Evolutionary conservation across 2,329 filamentous ascomycete genomes (phyloP).

Genomic region (Nothopassalora personata): DNA sequence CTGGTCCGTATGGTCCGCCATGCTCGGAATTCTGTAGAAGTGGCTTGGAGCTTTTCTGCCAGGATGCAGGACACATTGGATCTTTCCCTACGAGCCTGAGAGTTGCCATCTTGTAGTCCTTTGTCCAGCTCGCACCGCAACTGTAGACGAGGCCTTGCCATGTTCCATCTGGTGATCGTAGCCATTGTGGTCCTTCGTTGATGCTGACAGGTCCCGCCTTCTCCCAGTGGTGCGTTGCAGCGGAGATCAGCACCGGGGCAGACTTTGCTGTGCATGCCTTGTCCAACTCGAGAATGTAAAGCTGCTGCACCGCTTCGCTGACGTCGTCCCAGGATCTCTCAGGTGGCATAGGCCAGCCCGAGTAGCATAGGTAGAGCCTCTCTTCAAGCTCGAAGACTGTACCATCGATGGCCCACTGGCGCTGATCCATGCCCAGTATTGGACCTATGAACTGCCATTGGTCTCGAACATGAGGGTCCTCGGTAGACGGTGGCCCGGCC

Average conservation of each 20-base stretch:
- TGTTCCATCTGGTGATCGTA: conserved; percentile 15
- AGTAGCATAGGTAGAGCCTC: too few relatives aligned
- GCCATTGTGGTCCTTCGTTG: conserved; percentile 38
- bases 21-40: conserved; percentile 37
- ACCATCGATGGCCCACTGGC: too few relatives aligned
- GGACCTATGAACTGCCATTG: too few relatives aligned
- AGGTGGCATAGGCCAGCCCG: too few relatives aligned
- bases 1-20: conserved; percentile 40
- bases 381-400: too few relatives aligned
- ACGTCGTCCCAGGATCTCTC: too few relatives aligned
- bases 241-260: conserved; percentile 36
- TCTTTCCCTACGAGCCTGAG: conserved; percentile 39
- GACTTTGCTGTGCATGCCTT: too few relatives aligned
- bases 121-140: conserved; percentile 44
- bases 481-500: too few relatives aligned
- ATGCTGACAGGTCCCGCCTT: conserved; percentile 38
- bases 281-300: too few relatives aligned
- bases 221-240: conserved; percentile 39
- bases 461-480: too few relatives aligned
- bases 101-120: conserved; percentile 46
- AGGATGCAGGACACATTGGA: conserved; percentile 35
- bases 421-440: too few relatives aligned
- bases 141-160: conserved; percentile 46
- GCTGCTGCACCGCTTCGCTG: too few relatives aligned
- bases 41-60: conserved; percentile 38